These are phyloP conservation scores for Ceratocystis diversiconidia DNA, from an alignment of 2,329 filamentous ascomycete species.

Conservation along the genomic window DNA sequence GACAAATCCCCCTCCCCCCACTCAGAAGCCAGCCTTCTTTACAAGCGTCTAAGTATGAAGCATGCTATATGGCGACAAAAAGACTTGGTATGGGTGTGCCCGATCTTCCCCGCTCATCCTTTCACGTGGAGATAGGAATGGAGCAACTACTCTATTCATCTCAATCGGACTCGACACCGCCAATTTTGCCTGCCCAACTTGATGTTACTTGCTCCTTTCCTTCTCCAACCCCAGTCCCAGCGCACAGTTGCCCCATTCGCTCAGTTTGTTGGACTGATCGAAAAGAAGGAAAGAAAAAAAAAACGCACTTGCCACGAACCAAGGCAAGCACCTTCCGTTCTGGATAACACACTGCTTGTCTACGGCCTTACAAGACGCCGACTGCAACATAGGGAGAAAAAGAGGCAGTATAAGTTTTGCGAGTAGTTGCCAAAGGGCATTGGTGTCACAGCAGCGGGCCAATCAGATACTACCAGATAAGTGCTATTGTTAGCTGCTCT, in stretches of 20 bases:
- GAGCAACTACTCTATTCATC: background rate
- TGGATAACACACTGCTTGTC: background rate
- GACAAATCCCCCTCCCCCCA: background rate
- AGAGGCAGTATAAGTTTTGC: background rate
- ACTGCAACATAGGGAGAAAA: background rate
- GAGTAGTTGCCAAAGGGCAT: background rate
- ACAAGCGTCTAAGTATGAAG: background rate
- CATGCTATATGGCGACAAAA: background rate
- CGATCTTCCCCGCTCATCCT: background rate
- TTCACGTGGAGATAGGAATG: background rate
- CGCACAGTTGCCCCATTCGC: background rate
- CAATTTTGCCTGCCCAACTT: background rate
- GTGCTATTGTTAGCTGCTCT: background rate
- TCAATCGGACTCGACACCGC: background rate
- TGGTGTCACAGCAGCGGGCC: background rate
- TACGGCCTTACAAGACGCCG: background rate
- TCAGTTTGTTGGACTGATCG: background rate
- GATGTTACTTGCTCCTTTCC: background rate
- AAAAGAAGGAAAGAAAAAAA: background rate
- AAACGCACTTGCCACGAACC: background rate
- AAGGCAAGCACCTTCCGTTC: background rate
- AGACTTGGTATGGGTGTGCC: background rate
- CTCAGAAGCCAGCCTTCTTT: background rate
- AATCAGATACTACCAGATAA: background rate
- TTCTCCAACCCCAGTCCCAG: background rate